Base-by-base conservation (phyloP, 257 asterid species). In the Fraxinus pennsylvanica region DNA sequence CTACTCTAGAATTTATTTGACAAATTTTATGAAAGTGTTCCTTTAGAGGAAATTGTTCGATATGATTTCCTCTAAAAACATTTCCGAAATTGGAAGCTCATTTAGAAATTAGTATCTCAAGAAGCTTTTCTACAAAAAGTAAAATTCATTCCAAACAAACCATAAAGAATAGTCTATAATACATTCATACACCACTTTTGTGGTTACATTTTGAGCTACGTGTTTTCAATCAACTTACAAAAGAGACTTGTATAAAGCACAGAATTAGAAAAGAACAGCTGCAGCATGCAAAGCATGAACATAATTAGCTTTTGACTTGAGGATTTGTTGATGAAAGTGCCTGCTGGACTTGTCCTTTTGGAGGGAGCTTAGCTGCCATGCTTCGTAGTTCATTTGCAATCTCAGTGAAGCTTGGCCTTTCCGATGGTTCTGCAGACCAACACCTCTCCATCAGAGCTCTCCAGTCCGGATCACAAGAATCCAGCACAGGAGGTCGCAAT, bases 381-480 rank as follows among this genome's bases (percentile, higher is more conserved):
- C 91, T 86, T 66, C 98, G 86, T 71, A 96, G 82, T 65, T 89
- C 97, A 15, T 89, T 85, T 5, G 96, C 97, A 38, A 96, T 89
- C 84, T 89, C 91, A 0, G 97, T 87, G 85, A 96, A 96, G 80
- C 77, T 91, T 0, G 98, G 98, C 86, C 98, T 92, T 67, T 90
- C 98, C 19, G 94, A 80, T 19, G 99, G 94, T 79, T 96, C 99
- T 1, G 98, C 81, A 0, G 99, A 82, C 99, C 99, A 96, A 72
- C 98, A 93, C 81, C 91, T 86, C 93, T 93, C 98, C 98, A 96
- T 93, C 39, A 96, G 89, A 68, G 79, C 78, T 81, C 82, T 85
- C 99, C 99, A 96, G 35, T 86, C 95, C 0, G 88, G 86, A 68
- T 92, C 98, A 2, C 97, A 96, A 0, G 89, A 41, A 25, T 96